phyloP scores from a whole-genome alignment of 257 asterid species.

The Rauvolfia tetraphylla region DNA sequence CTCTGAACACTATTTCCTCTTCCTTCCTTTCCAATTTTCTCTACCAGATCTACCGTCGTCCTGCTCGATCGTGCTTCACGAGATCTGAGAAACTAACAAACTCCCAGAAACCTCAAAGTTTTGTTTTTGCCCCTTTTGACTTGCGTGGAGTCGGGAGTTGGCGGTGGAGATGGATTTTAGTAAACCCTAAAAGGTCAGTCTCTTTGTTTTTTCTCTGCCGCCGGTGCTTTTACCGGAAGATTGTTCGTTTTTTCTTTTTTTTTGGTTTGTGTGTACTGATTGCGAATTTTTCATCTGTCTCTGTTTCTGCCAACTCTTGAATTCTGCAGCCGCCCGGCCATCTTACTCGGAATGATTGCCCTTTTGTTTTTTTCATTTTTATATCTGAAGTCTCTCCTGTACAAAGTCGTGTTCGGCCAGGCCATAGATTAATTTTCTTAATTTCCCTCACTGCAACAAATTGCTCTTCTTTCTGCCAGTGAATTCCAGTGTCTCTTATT shows the following conservation, averaged over 20 bases:
- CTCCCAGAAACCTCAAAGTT: too few species aligned
- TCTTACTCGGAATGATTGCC: not conserved
- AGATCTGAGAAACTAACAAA: not conserved
- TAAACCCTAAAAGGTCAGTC: not conserved
- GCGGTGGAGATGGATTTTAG: not conserved
- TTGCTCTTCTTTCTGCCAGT: not conserved
- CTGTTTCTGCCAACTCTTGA: not conserved
- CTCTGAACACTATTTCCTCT: not conserved
- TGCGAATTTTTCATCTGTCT: not conserved
- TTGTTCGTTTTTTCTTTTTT: not conserved
- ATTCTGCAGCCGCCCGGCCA: not conserved
- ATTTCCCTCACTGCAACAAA: too few species aligned
- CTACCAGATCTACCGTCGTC: too few species aligned
- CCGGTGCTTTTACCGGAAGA: not conserved
- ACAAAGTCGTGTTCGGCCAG: not conserved
- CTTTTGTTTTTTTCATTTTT: not conserved
- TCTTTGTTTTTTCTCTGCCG: not conserved
- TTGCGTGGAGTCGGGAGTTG: conserved; percentile 5
- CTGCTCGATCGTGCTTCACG: not conserved
- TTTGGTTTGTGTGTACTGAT: too few species aligned
- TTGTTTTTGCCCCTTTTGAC: not conserved
- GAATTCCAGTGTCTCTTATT: not conserved
- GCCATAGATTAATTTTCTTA: too few species aligned
- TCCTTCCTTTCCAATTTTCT: not conserved
- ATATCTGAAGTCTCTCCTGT: not conserved